phyloP scores from a whole-genome alignment of 352 stramenopile genomes.

The Phytophthora constricta region DNA sequence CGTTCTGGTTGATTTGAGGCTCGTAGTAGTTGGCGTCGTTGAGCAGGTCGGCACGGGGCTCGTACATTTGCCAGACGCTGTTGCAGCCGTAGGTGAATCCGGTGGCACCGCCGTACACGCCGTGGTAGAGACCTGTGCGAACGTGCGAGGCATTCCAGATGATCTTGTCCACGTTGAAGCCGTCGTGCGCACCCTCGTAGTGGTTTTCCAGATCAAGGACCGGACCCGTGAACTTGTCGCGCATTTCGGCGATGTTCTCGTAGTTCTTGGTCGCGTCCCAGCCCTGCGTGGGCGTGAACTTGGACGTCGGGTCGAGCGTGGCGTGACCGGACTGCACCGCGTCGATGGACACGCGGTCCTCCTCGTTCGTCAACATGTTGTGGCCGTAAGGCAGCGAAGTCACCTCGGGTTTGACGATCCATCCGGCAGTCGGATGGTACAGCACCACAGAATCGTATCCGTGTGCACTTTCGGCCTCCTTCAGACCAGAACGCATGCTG shows the following conservation, averaged over 20 bases:
- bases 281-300: conserved; percentile 8
- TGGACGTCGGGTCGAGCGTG: background rate
- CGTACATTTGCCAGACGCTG: conserved; percentile 13
- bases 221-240: conserved; percentile 2
- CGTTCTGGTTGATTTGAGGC: conserved; percentile 11
- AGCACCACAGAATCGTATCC: conserved; percentile 26
- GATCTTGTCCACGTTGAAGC: conserved; percentile 5
- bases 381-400: conserved; percentile 19
- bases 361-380: conserved; percentile 24
- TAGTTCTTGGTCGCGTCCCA: conserved; percentile 14
- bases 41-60: conserved; percentile 2
- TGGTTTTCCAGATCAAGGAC: conserved; percentile 11
- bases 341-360: conserved; percentile 19
- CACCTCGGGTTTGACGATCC: conserved; percentile 20
- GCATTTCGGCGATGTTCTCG: conserved; percentile 9
- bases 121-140: conserved; percentile 8
- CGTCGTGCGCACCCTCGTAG: conserved; percentile 5
- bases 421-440: conserved; percentile 18
- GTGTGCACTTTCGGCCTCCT: conserved; percentile 12
- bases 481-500: conserved; percentile 18
- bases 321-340: conserved; percentile 23
- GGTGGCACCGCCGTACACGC: conserved; percentile 1
- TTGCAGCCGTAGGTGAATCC: conserved; percentile 11
- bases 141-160: conserved; percentile 10
- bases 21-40: conserved; percentile 3